These are phyloP conservation scores for Acrodontium crateriforme DNA, from an alignment of 2,329 filamentous ascomycete species.

Conservation along the genomic window DNA sequence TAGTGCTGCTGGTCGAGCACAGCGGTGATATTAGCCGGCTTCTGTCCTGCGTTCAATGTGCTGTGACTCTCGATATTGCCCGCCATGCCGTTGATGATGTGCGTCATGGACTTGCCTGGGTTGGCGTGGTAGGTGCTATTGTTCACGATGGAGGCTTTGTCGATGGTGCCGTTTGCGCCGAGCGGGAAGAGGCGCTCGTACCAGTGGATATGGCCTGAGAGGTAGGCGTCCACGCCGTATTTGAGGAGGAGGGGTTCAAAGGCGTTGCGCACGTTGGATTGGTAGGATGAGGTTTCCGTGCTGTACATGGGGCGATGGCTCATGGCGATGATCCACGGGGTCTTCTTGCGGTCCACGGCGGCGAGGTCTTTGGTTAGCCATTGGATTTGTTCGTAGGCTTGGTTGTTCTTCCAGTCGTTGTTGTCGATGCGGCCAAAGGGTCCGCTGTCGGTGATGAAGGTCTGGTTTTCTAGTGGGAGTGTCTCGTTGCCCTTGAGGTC, in stretches of 20 bases:
- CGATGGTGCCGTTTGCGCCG: slow-evolving; percentile 27
- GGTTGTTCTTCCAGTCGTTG: slow-evolving; percentile 27
- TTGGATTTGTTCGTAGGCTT: slow-evolving; percentile 33
- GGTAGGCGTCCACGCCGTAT: slow-evolving; percentile 34
- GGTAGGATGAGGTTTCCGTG: slow-evolving; percentile 31
- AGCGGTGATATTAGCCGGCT: slow-evolving; percentile 28
- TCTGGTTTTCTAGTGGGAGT: slow-evolving; percentile 28
- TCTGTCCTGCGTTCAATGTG: slow-evolving; percentile 23
- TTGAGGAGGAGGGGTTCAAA: slow-evolving; percentile 33
- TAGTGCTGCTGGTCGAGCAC: slow-evolving; percentile 34
- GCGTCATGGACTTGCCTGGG: slow-evolving; percentile 35
- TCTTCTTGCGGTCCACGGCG: slow-evolving; percentile 32
- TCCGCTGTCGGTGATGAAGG: slow-evolving; percentile 35
- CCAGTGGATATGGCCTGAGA: slow-evolving; percentile 33
- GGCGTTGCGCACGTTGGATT: slow-evolving; percentile 30
- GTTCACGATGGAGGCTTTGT: slow-evolving; percentile 28
- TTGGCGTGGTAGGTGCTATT: slow-evolving; percentile 37
- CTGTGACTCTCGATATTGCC: slow-evolving; percentile 40
- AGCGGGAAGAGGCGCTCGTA: slow-evolving; percentile 32
- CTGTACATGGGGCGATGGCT: slow-evolving; percentile 38
- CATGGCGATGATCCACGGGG: slow-evolving; percentile 38
- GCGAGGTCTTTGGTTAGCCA: slow-evolving; percentile 35
- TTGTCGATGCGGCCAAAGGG: slow-evolving; percentile 33
- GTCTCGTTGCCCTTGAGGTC: slow-evolving; percentile 30
- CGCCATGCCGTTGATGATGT: slow-evolving; percentile 40